Evolutionary conservation across 2,329 filamentous ascomycete genomes (phyloP).

Genomic region (Fusarium sp.): DNA sequence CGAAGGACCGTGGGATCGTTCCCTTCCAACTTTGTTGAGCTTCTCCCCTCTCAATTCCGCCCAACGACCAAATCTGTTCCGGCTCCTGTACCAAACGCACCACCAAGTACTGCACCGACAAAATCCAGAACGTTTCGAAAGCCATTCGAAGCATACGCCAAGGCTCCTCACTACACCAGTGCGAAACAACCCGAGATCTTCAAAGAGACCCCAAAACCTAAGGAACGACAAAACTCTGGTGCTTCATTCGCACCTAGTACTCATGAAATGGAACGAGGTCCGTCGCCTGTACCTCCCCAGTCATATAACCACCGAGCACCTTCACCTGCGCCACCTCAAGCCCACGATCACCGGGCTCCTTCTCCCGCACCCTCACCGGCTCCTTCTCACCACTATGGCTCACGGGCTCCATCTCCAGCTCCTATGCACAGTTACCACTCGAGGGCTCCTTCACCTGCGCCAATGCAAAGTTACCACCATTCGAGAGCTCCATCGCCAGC

Average conservation of each 20-base stretch:
- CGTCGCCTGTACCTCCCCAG: conserved; percentile 41
- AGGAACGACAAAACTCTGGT: conserved; percentile 54
- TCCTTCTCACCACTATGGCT: conserved; percentile 45
- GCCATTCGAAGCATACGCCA: conserved; percentile 74
- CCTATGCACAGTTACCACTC: conserved; percentile 31
- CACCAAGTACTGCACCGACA: conserved; percentile 64
- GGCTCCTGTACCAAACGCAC: conserved; percentile 65
- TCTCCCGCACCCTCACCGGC: conserved; percentile 51
- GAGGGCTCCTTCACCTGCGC: conserved; percentile 32
- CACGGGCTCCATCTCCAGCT: conserved; percentile 46
- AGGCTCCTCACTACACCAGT: conserved; percentile 73
- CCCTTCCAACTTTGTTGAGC: conserved; percentile 95
- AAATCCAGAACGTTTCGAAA: conserved; percentile 73
- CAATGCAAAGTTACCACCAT: conserved; percentile 36
- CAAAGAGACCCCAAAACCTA: conserved; percentile 55
- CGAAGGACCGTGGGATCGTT: conserved; percentile 91
- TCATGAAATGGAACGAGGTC: conserved; percentile 38
- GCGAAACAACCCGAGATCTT: conserved; percentile 70
- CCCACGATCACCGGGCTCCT: conserved; percentile 36
- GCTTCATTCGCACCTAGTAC: conserved; percentile 49
- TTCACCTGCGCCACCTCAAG: neutral
- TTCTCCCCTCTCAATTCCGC: conserved; percentile 85
- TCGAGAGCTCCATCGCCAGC: conserved; percentile 45
- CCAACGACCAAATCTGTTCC: conserved; percentile 73
- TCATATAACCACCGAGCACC: conserved; percentile 36